phyloP scores from a whole-genome alignment of 345 rosid species.

The Aquilaria malaccensis region DNA sequence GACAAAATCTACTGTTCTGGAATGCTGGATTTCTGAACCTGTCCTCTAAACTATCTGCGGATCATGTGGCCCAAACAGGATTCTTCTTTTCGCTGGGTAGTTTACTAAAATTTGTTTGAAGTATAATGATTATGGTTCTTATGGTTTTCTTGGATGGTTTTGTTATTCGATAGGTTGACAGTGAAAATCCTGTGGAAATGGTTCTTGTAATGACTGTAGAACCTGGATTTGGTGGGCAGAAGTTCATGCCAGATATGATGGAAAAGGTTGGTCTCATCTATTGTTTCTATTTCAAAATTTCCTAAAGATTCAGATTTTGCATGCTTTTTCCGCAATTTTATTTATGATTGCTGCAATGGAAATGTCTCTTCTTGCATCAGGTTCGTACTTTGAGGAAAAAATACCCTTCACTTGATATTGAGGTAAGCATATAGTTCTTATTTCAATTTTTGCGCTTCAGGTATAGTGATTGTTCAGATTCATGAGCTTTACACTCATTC shows the following conservation, averaged over 20 bases:
- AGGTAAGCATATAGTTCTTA: constrained; percentile 32
- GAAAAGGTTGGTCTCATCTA: constrained; percentile 45
- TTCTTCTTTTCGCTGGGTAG: no score
- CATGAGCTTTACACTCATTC: no score
- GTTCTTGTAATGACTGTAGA: constrained; percentile 97
- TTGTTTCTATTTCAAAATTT: background rate
- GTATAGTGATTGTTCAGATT: no score
- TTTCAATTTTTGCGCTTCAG: no score
- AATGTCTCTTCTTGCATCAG: constrained; percentile 21
- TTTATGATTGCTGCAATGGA: no score
- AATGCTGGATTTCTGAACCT: no score
- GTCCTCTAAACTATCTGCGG: no score
- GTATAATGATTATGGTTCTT: no score
- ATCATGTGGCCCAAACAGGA: no score
- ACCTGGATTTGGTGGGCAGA: constrained; percentile 92
- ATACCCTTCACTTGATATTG: constrained; percentile 77
- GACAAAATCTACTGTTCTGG: no score
- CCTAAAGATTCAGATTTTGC: background rate
- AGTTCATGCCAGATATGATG: constrained; percentile 87
- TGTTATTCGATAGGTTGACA: constrained; percentile 44
- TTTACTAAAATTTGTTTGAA: no score
- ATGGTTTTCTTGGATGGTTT: background rate
- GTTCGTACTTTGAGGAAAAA: constrained; percentile 55
- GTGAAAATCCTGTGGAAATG: constrained; percentile 72
- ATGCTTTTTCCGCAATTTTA: background rate